Percentiles rank a stretch among this genome's conserved stretches.
These are phyloP conservation scores for Hippophae tibetana DNA, from an alignment of 306 rosid species.

Conservation along the genomic window DNA sequence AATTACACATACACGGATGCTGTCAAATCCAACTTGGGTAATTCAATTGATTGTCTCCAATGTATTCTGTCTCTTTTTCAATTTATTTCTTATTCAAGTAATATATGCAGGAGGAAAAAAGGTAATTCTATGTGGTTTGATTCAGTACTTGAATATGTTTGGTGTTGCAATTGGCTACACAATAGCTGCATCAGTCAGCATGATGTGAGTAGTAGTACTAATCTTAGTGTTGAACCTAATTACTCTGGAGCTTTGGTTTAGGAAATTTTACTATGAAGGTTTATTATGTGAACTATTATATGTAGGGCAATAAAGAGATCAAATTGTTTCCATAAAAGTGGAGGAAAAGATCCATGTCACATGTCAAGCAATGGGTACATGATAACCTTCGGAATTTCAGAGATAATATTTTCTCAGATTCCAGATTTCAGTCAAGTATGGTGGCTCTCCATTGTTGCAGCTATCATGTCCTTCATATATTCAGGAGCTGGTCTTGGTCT, in stretches of 20 bases:
- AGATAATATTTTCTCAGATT: constrained; percentile 60
- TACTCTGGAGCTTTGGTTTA: no score
- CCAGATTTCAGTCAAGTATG: constrained; percentile 62
- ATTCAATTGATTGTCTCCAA: neutral
- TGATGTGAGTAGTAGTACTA: constrained; percentile 48
- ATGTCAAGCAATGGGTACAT: constrained; percentile 69
- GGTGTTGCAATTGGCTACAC: constrained; percentile 64
- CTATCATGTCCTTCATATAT: constrained; percentile 65
- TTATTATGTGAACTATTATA: constrained; percentile 20
- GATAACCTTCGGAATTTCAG: constrained; percentile 61
- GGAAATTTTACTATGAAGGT: neutral
- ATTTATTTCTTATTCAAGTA: no score
- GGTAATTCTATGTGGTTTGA: constrained; percentile 48
- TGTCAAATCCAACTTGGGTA: constrained; percentile 63
- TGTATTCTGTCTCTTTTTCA: no score
- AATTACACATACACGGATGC: constrained; percentile 78
- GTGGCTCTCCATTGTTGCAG: constrained; percentile 81
- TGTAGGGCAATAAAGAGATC: constrained; percentile 66
- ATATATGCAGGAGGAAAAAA: constrained; percentile 48
- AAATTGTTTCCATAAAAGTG: constrained; percentile 58
- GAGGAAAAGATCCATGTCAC: constrained; percentile 65
- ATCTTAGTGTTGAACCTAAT: neutral
- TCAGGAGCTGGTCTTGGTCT: constrained; percentile 51
- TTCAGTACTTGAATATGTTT: constrained; percentile 57
- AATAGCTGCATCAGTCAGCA: constrained; percentile 75